A percentile compares a stretch with the other conserved stretches of the same genome.
Evolutionary conservation across 495 filamentous ascomycete genomes (phyloP).

Genomic region (Penicillium waksmanii): DNA sequence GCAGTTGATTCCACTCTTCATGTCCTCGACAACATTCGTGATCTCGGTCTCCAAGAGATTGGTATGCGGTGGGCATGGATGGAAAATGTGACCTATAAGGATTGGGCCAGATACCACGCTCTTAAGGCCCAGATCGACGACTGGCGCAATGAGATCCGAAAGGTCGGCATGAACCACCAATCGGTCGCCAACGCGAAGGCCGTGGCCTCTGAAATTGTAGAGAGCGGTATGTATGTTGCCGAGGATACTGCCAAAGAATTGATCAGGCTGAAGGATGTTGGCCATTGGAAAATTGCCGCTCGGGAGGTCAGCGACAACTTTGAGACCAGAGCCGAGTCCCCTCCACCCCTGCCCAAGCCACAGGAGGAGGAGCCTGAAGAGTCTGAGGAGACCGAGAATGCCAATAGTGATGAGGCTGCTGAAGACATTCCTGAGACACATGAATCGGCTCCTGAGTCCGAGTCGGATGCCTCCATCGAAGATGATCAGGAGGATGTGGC

Average conservation of each 20-base stretch:
- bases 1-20: slow-evolving; percentile 81
- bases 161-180: slow-evolving; percentile 70
- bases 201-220: slow-evolving; percentile 70
- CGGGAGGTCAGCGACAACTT: slow-evolving; percentile 80
- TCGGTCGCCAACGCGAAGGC: slow-evolving; percentile 70
- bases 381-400: slow-evolving; percentile 32
- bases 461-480: slow-evolving; percentile 1
- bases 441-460: slow-evolving; percentile 4
- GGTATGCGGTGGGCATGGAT: slow-evolving; percentile 98
- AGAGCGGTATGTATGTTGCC: slow-evolving; percentile 77
- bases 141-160: slow-evolving; percentile 80
- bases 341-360: slow-evolving; percentile 47
- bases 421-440: slow-evolving; percentile 48
- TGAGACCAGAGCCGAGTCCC: slow-evolving; percentile 55
- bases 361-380: slow-evolving; percentile 41
- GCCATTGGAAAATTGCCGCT: slow-evolving; percentile 80
- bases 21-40: slow-evolving; percentile 81
- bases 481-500: slow-evolving; percentile 1
- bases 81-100: slow-evolving; percentile 92
- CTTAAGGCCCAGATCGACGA: slow-evolving; percentile 82
- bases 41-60: slow-evolving; percentile 90
- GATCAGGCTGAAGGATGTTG: slow-evolving; percentile 79
- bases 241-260: slow-evolving; percentile 83
- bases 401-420: not conserved
- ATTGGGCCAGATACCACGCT: slow-evolving; percentile 90